These are phyloP conservation scores for Phytopythium chamaehyphon DNA, from an alignment of 352 stramenopile genomes.

Conservation along the genomic window DNA sequence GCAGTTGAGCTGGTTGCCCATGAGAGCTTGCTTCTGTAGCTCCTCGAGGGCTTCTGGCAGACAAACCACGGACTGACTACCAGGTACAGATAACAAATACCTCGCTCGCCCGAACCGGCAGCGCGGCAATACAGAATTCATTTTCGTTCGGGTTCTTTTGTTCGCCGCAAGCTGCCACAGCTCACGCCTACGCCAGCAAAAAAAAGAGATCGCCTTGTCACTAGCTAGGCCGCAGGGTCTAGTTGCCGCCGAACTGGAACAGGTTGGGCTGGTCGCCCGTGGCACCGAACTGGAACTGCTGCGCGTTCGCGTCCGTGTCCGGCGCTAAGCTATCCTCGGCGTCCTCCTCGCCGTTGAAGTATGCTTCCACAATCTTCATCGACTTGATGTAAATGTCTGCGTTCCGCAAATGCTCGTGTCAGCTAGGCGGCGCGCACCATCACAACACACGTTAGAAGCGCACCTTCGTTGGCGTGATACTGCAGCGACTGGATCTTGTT, in stretches of 20 bases:
- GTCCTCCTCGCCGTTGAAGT: conserved; percentile 98
- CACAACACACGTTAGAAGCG: conserved; percentile 16
- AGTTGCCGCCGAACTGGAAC: conserved; percentile 84
- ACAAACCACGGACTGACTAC: not conserved
- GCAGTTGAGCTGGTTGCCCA: conserved; percentile 83
- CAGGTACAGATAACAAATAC: not conserved
- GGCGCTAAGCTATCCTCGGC: conserved; percentile 87
- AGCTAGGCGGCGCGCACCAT: conserved; percentile 20
- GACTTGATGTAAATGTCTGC: conserved; percentile 91
- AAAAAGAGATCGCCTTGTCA: not conserved
- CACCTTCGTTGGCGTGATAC: conserved; percentile 97
- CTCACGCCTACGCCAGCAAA: too few relatives aligned
- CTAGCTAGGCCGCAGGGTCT: conserved; percentile 7
- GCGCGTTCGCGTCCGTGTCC: conserved; percentile 58
- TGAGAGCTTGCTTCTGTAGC: conserved; percentile 7
- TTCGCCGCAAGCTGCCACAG: not conserved
- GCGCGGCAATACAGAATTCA: conserved; percentile 8
- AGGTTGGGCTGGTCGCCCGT: conserved; percentile 56
- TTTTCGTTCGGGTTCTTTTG: not conserved
- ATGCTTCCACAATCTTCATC: conserved; percentile 96
- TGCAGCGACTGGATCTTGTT: conserved; percentile 98
- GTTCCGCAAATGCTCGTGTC: conserved; percentile 1
- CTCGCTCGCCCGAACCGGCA: not conserved
- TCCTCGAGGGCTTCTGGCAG: not conserved
- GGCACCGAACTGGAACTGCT: conserved; percentile 82